These are phyloP conservation scores for Brettanomyces naardenensis DNA, from an alignment of 805 yeast genomes.

Conservation along the genomic window DNA sequence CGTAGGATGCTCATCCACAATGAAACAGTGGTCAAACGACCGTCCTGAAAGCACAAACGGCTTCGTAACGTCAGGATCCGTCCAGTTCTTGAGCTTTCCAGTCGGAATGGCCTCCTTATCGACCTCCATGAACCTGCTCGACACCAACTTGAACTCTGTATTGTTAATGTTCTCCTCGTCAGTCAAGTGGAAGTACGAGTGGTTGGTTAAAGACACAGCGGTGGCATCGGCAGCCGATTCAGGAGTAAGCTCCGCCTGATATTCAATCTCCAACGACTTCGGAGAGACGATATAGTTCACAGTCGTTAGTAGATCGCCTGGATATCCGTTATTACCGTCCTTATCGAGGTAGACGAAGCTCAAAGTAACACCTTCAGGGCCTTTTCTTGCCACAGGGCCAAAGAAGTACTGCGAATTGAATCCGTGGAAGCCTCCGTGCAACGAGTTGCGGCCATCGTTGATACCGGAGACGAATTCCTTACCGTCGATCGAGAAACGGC, in stretches of 20 bases:
- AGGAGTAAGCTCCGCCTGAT: neutral
- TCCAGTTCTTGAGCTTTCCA: neutral
- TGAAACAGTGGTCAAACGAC: neutral
- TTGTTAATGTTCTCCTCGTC: neutral
- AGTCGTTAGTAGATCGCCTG: neutral
- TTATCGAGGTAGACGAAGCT: neutral
- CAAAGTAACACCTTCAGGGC: neutral
- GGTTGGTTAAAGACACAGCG: slow-evolving; percentile 1
- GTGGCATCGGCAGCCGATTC: neutral
- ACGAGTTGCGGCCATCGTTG: neutral
- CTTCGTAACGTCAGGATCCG: neutral
- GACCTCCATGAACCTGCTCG: neutral
- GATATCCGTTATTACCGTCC: neutral
- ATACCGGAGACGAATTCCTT: neutral
- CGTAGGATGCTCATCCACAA: neutral
- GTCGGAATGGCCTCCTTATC: neutral
- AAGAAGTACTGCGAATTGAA: slow-evolving; percentile 2
- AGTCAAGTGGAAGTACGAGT: slow-evolving; percentile 1
- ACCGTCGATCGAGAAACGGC: neutral
- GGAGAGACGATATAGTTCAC: neutral
- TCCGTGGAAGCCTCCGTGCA: slow-evolving; percentile 3
- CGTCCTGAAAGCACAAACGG: neutral
- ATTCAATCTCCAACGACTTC: neutral
- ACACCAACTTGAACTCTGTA: neutral
- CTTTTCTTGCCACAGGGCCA: slow-evolving; percentile 1